These are phyloP conservation scores for Dendrobium chrysotoxum DNA, from an alignment of 106 monocot species.

Conservation along the genomic window DNA sequence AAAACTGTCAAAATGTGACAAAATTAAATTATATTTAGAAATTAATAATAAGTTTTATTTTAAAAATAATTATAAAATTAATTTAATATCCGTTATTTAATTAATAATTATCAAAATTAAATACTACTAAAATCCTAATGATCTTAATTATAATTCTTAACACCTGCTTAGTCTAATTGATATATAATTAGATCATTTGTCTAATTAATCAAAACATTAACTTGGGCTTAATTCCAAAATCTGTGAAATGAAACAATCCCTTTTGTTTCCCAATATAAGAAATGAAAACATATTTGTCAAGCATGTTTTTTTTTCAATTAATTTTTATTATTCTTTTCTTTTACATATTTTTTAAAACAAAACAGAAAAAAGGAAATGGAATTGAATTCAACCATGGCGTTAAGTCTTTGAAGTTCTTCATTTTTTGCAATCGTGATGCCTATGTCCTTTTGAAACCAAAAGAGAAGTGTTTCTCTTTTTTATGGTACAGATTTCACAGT, in stretches of 20 bases:
- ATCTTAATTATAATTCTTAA: too few species aligned
- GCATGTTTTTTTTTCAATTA: background rate
- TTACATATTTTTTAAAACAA: background rate
- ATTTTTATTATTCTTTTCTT: background rate
- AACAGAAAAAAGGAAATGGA: background rate
- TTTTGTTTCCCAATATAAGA: background rate
- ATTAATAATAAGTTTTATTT: too few species aligned
- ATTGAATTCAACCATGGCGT: background rate
- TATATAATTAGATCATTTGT: background rate
- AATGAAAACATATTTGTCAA: background rate
- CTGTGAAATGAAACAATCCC: background rate
- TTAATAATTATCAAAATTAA: too few species aligned
- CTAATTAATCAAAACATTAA: background rate
- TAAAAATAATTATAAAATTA: too few species aligned
- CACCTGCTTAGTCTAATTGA: background rate
- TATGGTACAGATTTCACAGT: too few species aligned
- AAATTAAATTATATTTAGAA: too few species aligned
- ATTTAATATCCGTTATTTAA: too few species aligned
- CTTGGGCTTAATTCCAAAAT: background rate
- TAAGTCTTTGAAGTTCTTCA: background rate
- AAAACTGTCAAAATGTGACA: too few species aligned
- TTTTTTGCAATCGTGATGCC: background rate
- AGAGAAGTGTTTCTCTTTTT: too few species aligned
- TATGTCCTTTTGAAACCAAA: background rate
- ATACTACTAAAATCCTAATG: too few species aligned